A percentile compares a stretch with the other conserved stretches of the same genome.
These are phyloP conservation scores for Vitis hybrid DNA, from an alignment of 177 flowering plant species.

Conservation along the genomic window DNA sequence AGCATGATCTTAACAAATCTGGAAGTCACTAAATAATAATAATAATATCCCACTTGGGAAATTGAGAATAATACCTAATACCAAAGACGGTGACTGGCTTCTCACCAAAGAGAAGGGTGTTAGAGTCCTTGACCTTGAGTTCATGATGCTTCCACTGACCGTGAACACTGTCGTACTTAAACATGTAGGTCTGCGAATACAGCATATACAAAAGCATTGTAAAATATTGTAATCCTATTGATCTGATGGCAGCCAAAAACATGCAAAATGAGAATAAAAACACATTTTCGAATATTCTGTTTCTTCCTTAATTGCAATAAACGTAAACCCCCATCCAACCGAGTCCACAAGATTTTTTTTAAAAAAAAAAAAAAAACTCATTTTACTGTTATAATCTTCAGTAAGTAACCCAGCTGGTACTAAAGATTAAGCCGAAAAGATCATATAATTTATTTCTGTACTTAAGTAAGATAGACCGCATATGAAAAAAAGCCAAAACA, in stretches of 20 bases:
- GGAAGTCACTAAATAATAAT: not conserved
- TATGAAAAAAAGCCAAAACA: not conserved
- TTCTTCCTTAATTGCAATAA: too few relatives aligned
- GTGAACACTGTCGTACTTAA: constrained; percentile 82
- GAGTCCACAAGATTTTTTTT: too few relatives aligned
- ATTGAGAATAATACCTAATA: constrained; percentile 36
- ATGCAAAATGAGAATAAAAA: not conserved
- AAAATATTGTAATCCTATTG: too few relatives aligned
- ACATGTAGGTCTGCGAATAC: constrained; percentile 71
- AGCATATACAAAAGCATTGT: not conserved
- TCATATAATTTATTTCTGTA: too few relatives aligned
- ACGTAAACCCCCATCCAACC: too few relatives aligned
- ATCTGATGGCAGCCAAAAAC: not conserved
- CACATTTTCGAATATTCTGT: too few relatives aligned
- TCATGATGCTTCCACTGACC: constrained; percentile 86
- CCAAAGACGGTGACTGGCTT: constrained; percentile 72
- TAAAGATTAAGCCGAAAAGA: too few relatives aligned
- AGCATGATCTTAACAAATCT: not conserved
- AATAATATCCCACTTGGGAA: not conserved
- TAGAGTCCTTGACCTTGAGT: constrained; percentile 64
- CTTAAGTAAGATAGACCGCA: too few relatives aligned
- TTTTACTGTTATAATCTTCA: too few relatives aligned
- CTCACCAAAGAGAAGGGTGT: constrained; percentile 85
- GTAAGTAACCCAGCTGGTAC: too few relatives aligned
- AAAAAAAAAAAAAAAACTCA: too few relatives aligned